Percentiles rank a stretch among this genome's conserved stretches.
Conservation (phyloP, 495 filamentous ascomycete genomes). For the Friedmanniomyces simplex region DNA sequence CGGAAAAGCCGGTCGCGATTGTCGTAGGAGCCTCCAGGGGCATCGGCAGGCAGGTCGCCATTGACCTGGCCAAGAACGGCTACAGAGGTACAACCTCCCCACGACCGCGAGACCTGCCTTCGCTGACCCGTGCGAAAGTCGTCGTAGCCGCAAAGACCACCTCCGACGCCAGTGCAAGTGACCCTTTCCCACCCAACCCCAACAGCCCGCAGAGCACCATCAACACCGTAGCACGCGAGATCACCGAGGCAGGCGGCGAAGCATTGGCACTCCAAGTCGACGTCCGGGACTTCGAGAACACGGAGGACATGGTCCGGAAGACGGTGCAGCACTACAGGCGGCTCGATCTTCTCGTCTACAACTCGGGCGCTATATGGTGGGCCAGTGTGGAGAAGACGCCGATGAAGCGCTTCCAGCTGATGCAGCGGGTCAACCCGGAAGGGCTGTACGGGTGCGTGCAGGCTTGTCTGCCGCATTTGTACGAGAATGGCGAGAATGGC, state of each 20-base stretch:
- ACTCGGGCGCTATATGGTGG: constrained; percentile 85
- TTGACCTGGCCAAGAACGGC: constrained; percentile 59
- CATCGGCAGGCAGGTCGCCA: constrained; percentile 69
- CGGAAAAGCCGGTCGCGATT: constrained; percentile 9
- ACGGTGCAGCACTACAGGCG: constrained; percentile 52
- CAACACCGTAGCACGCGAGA: constrained; percentile 73
- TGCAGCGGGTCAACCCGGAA: constrained; percentile 73
- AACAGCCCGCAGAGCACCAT: constrained; percentile 71
- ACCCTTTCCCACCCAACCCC: constrained; percentile 69
- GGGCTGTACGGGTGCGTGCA: constrained; percentile 63
- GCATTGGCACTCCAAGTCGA: constrained; percentile 63
- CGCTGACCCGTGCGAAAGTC: constrained; percentile 40
- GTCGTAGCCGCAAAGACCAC: constrained; percentile 72
- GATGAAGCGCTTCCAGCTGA: constrained; percentile 65
- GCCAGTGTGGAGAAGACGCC: constrained; percentile 62
- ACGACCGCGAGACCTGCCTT: neutral
- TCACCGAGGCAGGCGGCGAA: constrained; percentile 51
- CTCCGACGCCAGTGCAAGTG: constrained; percentile 47
- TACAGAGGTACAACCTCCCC: constrained; percentile 48
- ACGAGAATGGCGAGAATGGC: constrained; percentile 34
- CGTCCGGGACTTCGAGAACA: constrained; percentile 51
- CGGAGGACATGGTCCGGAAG: constrained; percentile 49
- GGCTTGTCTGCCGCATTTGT: constrained; percentile 52
- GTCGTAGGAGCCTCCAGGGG: constrained; percentile 45
- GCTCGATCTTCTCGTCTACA: constrained; percentile 65